Base-by-base conservation (phyloP, 2,329 filamentous ascomycete species). In the Zasmidium cellare region DNA sequence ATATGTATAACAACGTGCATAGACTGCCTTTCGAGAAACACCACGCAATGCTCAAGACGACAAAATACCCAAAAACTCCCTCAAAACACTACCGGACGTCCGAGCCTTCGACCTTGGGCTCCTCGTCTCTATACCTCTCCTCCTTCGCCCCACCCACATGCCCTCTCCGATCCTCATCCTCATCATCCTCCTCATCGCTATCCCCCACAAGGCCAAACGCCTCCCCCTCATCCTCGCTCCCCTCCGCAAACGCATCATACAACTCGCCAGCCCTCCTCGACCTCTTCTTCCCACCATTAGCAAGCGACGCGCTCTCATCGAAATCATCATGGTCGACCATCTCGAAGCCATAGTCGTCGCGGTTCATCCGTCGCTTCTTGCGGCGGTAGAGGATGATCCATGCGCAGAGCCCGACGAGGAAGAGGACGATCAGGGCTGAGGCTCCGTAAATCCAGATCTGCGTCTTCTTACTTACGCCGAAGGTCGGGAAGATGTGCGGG, bases 161-260 rank as follows among this genome's bases (percentile, higher is more conserved):
- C 19, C 58, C 56, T 55, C 60, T 46, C 25, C 51, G 53, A 52
- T 57, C 57, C 51, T 56, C 57, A 11, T 60, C 57, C 9, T 58
- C 63, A 28, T 58, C 56, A 12, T 65, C 61, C 23, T 67, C 65
- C 38, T 61, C 60, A 28, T 68, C 64, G 23, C 61, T 61, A 44
- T 65, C 65, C 41, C 62, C 61, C 2, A 59, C 66, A 46, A 67
- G 28, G 5, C 56, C 65, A 55, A 67, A 67, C 12, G 58, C 49
- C 20, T 71, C 76, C 52, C 67, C 71, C 65, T 89, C 87, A 55
- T 91, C 89, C 57, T 94, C 92, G 57, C 93, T 93, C 53, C 92
- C 93, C 16, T 91, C 92, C 0, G 94, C 94, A 80, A 99, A 99
- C 3, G 94, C 94, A 79, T 99, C 94, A 73, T 99, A 99, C 46